Conservation (phyloP, 2,329 filamentous ascomycete genomes). For the Teratosphaeria nubilosa region DNA sequence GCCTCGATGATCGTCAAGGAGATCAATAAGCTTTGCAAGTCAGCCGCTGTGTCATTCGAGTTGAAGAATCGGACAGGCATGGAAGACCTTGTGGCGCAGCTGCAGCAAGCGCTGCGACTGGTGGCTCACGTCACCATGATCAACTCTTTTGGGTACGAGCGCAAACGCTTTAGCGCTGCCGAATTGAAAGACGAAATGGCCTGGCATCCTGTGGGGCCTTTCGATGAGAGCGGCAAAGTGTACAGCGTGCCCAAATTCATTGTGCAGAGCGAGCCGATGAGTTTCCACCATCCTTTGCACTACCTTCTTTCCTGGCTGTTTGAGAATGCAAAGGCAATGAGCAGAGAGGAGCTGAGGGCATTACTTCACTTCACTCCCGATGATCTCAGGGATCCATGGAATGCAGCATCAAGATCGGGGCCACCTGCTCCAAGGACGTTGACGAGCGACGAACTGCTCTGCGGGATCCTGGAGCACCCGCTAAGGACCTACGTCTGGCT, state of each 20-base stretch:
- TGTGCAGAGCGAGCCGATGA: conserved; percentile 82
- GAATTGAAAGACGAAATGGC: conserved; percentile 80
- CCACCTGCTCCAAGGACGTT: conserved; percentile 13
- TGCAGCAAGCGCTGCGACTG: conserved; percentile 62
- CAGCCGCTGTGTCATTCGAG: conserved; percentile 79
- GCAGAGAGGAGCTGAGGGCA: conserved; percentile 53
- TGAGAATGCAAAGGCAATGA: conserved; percentile 73
- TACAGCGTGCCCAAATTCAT: conserved; percentile 72
- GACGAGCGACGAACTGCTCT: conserved; percentile 19
- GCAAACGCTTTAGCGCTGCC: conserved; percentile 69
- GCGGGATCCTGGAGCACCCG: conserved; percentile 73
- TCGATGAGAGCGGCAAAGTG: conserved; percentile 43
- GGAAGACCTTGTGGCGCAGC: conserved; percentile 45
- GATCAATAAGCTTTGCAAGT: conserved; percentile 83
- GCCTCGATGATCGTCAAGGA: conserved; percentile 89
- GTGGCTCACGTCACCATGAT: conserved; percentile 77
- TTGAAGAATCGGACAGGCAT: conserved; percentile 37
- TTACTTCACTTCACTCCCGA: conserved; percentile 63
- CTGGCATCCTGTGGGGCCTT: conserved; percentile 77
- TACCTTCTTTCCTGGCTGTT: conserved; percentile 95
- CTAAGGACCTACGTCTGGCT: conserved; percentile 91
- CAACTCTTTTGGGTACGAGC: conserved; percentile 82
- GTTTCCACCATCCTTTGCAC: conserved; percentile 93
- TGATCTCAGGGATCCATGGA: conserved; percentile 47
- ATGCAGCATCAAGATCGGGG: conserved; percentile 17